These are phyloP conservation scores for Zasmidium cellare DNA, from an alignment of 2,329 filamentous ascomycete genomes.

Conservation along the genomic window DNA sequence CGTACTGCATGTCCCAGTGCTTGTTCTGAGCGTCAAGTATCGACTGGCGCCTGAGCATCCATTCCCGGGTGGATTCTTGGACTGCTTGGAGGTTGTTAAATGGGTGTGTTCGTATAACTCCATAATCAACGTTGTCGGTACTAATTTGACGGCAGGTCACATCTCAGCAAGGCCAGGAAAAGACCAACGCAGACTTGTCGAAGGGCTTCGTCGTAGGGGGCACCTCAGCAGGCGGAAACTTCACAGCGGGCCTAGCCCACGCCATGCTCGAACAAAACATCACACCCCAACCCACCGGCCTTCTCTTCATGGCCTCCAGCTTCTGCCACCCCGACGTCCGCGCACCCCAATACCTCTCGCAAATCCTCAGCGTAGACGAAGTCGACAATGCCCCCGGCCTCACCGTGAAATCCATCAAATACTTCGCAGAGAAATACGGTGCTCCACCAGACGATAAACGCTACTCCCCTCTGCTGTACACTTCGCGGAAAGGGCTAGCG, in stretches of 20 bases:
- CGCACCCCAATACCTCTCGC: not conserved
- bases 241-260: constrained; percentile 5
- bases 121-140: not conserved
- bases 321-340: constrained; percentile 12
- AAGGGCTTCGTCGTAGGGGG: constrained; percentile 6
- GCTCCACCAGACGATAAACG: constrained; percentile 4
- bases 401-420: constrained; percentile 6
- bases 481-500: not conserved
- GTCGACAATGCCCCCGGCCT: constrained; percentile 8
- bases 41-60: constrained; percentile 9
- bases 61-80: constrained; percentile 1
- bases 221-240: constrained; percentile 6
- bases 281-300: constrained; percentile 3
- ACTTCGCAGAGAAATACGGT: constrained; percentile 7
- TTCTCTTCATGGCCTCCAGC: constrained; percentile 11
- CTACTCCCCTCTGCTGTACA: constrained; percentile 2
- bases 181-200: not conserved
- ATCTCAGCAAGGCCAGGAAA: not conserved
- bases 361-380: constrained; percentile 8
- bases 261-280: constrained; percentile 4
- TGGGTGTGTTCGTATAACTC: not conserved
- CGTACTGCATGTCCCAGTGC: not conserved
- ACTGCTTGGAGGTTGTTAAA: not conserved
- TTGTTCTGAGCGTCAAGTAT: constrained; percentile 5
- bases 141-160: not conserved